phyloP scores from a whole-genome alignment of 2,329 filamentous ascomycete genomes.

The Aspergillus nomiae region DNA sequence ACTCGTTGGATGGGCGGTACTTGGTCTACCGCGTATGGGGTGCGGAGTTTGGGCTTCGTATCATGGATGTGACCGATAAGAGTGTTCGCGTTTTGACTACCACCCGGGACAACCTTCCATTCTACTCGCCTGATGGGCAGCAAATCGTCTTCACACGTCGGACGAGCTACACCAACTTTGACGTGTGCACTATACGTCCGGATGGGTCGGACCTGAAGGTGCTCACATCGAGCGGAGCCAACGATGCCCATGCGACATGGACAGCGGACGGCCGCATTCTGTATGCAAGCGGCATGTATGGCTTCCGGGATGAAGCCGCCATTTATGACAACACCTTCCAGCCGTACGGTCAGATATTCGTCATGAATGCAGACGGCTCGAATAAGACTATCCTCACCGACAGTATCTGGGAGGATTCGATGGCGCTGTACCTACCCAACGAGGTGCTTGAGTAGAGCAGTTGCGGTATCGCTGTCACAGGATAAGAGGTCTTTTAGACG shows the following conservation, averaged over 20 bases:
- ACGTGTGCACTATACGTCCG: slow-evolving; percentile 46
- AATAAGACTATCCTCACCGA: slow-evolving; percentile 32
- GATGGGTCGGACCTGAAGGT: slow-evolving; percentile 41
- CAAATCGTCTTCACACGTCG: slow-evolving; percentile 44
- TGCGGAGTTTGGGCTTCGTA: slow-evolving; percentile 32
- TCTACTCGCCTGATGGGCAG: slow-evolving; percentile 43
- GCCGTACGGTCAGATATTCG: slow-evolving; percentile 48
- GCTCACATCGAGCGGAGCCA: slow-evolving; percentile 39
- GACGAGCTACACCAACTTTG: slow-evolving; percentile 37
- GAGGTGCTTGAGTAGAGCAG: neutral
- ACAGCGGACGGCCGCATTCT: slow-evolving; percentile 45
- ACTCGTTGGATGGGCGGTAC: slow-evolving; percentile 38
- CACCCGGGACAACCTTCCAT: slow-evolving; percentile 44
- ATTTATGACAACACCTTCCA: slow-evolving; percentile 49
- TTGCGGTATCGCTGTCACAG: neutral
- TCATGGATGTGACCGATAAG: slow-evolving; percentile 31
- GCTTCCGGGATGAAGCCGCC: slow-evolving; percentile 46
- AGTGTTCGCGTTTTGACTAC: slow-evolving; percentile 35
- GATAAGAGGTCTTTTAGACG: neutral
- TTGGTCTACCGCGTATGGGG: slow-evolving; percentile 43
- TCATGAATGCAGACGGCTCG: slow-evolving; percentile 47
- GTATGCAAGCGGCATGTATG: slow-evolving; percentile 47
- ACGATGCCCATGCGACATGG: slow-evolving; percentile 51
- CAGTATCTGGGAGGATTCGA: slow-evolving; percentile 36
- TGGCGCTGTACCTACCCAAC: slow-evolving; percentile 26